Evolutionary conservation across 495 filamentous ascomycete species (phyloP).

Genomic region (Glonium stellatum): DNA sequence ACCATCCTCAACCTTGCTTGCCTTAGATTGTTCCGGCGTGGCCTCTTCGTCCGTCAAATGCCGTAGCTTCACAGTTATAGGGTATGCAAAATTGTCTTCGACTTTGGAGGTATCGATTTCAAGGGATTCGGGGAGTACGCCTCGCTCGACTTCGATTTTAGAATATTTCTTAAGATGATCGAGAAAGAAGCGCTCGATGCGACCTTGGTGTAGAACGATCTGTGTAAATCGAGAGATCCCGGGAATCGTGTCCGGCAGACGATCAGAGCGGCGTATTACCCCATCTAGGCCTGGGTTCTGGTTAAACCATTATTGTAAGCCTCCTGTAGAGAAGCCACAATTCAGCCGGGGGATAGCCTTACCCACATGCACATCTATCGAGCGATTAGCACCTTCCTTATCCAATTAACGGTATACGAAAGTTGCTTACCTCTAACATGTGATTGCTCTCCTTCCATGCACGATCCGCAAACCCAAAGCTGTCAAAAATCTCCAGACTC

Average conservation of each 20-base stretch:
- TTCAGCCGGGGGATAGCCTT: not conserved
- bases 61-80: conserved; percentile 35
- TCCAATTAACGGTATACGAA: conserved; percentile 25
- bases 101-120: conserved; percentile 37
- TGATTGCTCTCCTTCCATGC: conserved; percentile 55
- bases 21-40: conserved; percentile 31
- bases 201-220: conserved; percentile 36
- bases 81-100: conserved; percentile 46
- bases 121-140: conserved; percentile 28
- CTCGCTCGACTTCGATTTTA: conserved; percentile 29
- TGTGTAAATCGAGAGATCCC: conserved; percentile 42
- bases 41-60: conserved; percentile 34
- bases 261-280: conserved; percentile 46
- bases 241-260: conserved; percentile 46
- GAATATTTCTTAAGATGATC: conserved; percentile 32
- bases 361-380: conserved; percentile 33
- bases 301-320: not conserved
- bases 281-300: conserved; percentile 43
- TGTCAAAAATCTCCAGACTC: conserved; percentile 61
- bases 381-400: conserved; percentile 6
- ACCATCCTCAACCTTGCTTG: conserved; percentile 39
- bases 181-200: conserved; percentile 37
- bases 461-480: conserved; percentile 56
- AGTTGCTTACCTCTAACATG: conserved; percentile 32
- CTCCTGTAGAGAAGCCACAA: too few relatives aligned